These are phyloP conservation scores for Cajanus cajan DNA, from an alignment of 306 rosid genomes.

Conservation along the genomic window DNA sequence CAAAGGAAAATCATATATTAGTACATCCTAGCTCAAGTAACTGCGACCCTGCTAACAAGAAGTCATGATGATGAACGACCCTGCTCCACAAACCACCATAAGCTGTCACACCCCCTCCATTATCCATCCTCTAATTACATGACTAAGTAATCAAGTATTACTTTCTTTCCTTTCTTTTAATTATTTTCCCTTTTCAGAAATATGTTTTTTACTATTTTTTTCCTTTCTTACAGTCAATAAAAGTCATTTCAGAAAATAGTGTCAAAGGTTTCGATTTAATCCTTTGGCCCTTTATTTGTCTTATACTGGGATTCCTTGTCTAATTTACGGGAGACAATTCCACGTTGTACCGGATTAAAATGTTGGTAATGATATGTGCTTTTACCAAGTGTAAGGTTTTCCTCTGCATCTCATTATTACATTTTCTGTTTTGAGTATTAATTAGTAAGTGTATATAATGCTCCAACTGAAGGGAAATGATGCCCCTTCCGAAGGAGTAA, in stretches of 20 bases:
- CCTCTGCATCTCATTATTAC: constrained; percentile 17
- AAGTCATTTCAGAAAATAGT: neutral
- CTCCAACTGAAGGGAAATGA: neutral
- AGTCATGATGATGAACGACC: neutral
- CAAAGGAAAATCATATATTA: neutral
- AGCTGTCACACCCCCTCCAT: neutral
- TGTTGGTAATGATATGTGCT: constrained; percentile 10
- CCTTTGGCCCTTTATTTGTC: constrained; percentile 2
- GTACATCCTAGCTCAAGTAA: neutral
- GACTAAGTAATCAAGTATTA: neutral
- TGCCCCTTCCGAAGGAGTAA: neutral
- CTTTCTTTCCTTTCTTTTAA: neutral
- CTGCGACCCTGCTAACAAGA: neutral
- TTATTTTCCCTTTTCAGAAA: constrained; percentile 4
- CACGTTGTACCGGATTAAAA: constrained; percentile 19
- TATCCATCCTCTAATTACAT: neutral
- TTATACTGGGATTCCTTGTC: constrained; percentile 19
- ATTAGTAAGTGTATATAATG: neutral
- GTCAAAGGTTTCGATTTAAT: neutral
- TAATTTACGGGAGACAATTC: constrained; percentile 20
- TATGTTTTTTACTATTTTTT: neutral
- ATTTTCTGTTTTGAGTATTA: neutral
- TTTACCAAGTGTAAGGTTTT: neutral
- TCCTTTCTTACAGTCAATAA: constrained; percentile 2
- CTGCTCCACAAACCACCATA: neutral